Base-by-base conservation (phyloP, 1,284 basidiomycete species). In the Vanrija humicola region DNA sequence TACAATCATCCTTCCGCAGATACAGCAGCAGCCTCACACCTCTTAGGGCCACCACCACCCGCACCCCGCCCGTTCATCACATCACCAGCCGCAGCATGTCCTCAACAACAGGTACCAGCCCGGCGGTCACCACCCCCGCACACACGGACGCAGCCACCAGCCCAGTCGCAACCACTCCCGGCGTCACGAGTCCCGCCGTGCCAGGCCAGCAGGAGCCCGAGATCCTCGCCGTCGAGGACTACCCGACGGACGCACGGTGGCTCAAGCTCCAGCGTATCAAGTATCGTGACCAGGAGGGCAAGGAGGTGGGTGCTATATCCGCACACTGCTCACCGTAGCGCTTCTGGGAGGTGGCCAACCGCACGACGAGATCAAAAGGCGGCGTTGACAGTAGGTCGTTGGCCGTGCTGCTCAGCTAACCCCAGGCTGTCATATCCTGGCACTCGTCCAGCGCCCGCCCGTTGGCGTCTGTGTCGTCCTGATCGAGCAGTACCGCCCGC, bases 401-500 rank as follows among this genome's bases (percentile, higher is more conserved):
- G 15, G 15, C 38, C 7, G 2, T 18, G 44, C 53, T 55, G 29
- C 21, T 53, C 43, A 4, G 14, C 25, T 43, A 19, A 1, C 21
- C 21, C 3, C 46, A 77, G 91, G 86, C 53, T 90, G 94, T 10
- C 86, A 90, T 14, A 86, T 96, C 52, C 78, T 95, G 18, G 84
- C 90, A 5, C 77, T 95, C 18, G 79, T 97, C 44, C 83, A 82
- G 82, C 18, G 90, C 85, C 75, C 85, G 78, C 29, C 72, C 77
- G 66, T 66, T 25, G 75, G 73, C 1, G 52, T 70, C 0, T 88
- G 86, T 0, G 92, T 89, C 2, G 82, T 95, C 53, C 81, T 96
- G 58, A 84, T 94, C 62, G 90, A 94, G 71, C 91, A 94, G 73
- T 94, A 86, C 73, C 83, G 90, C 28, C 89, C 90, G 0, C 88